Evolutionary conservation across 352 stramenopile genomes (phyloP), one percentile per base, ranked within the genome.

Genomic region (Globisporangium paroecandrum): DNA sequence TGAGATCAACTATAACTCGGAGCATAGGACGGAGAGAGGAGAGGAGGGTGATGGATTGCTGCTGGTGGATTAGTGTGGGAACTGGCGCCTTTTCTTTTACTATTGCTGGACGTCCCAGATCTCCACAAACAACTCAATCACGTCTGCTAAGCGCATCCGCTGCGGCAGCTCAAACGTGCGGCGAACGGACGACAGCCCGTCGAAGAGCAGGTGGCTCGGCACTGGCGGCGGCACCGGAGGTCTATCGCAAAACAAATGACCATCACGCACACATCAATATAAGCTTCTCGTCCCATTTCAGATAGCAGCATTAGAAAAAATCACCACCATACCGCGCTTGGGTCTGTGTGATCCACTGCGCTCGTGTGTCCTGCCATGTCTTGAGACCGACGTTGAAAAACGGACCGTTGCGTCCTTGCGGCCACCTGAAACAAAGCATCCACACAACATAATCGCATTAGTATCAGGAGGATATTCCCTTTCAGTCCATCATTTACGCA

Each of bases 81-180:
- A n/a, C n/a, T 36, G 25, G 25, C 15, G 15, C 29, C 20, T 51
- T 62, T 46, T 38, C 32, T 38, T 38, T 47, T 24, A 38, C 68
- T 75, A 84, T 65, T 95, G 85, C 72, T 96, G 88, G 59, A 95
- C 85, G 38, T 96, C 89, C 89, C 89, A 96, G 62, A 96, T 93
- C 73, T 96, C 89, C 36, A 89, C 83, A 71, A 95, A 94, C 51
- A 96, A 70, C 70, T 91, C 86, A 68, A 96, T 90, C 56, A 96
- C 77, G 70, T 96, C 89, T 24, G 77, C 82, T 4, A 96, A 73
- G 25, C 78, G 77, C 89, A 95, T 96, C 65, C 83, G 87, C 32
- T 96, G 89, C 34, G 89, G 89, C 60, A 96, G 68, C 49, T 96
- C 89, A 66, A 90, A 96, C 32, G 89, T 96, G 65, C 89, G 87